Conservation (phyloP, 2,329 filamentous ascomycete genomes). For the Trichophyton rubrum region DNA sequence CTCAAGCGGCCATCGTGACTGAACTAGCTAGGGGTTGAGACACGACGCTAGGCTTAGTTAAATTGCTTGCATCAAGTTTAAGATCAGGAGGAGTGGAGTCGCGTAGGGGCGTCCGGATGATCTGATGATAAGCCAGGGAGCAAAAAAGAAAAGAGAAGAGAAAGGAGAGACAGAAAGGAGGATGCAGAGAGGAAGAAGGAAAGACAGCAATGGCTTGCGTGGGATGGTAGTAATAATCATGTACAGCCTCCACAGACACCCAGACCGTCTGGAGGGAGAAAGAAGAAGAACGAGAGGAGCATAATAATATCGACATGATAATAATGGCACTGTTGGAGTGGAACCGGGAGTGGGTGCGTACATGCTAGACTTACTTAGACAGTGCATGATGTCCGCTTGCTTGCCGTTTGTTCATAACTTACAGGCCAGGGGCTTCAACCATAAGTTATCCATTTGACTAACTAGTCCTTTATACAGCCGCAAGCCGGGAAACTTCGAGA, state of each 20-base stretch:
- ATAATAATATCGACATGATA: background rate
- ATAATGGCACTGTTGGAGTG: background rate
- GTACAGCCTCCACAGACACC: too few relatives aligned
- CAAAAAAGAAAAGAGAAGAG: background rate
- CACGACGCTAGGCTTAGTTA: conserved; percentile 2
- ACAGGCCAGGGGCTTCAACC: too few relatives aligned
- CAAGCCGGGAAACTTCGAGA: too few relatives aligned
- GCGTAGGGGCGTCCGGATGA: background rate
- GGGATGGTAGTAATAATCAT: too few relatives aligned
- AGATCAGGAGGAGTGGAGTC: background rate
- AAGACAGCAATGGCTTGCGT: too few relatives aligned
- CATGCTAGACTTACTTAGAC: background rate
- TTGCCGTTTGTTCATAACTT: too few relatives aligned
- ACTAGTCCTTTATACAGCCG: too few relatives aligned
- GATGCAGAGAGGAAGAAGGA: background rate
- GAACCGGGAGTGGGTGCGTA: background rate
- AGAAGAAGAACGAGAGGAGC: background rate
- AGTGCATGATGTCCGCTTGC: too few relatives aligned
- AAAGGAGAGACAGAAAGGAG: background rate
- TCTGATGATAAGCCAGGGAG: background rate
- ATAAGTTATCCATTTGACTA: too few relatives aligned
- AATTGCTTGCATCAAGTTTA: conserved; percentile 3
- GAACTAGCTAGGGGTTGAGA: conserved; percentile 2
- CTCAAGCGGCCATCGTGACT: too few relatives aligned
- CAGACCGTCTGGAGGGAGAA: background rate